Evolutionary conservation across 2,329 filamentous ascomycete genomes (phyloP).

Genomic region (Fusarium tuaranense): DNA sequence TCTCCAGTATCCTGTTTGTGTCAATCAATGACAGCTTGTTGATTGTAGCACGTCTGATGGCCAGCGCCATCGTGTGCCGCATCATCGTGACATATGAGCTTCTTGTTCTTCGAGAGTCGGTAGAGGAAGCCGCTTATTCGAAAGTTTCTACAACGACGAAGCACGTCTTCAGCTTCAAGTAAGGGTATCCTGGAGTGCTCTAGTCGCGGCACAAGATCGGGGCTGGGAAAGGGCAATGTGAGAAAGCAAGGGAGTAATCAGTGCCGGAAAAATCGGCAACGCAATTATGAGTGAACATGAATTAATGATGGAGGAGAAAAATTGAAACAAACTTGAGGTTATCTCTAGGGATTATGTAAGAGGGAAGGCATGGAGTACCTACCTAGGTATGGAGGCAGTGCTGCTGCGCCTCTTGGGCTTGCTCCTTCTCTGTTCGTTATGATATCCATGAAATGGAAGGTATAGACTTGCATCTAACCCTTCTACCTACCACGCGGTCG

Average conservation of each 20-base stretch:
- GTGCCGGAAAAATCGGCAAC: not conserved
- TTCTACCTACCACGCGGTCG: too few species aligned
- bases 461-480: not conserved
- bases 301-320: not conserved
- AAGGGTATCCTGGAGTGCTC: not conserved
- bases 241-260: not conserved
- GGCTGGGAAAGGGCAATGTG: not conserved
- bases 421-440: not conserved
- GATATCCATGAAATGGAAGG: not conserved
- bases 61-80: conserved; percentile 9
- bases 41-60: conserved; percentile 14
- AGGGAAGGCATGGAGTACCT: not conserved
- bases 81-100: conserved; percentile 17
- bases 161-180: conserved; percentile 10
- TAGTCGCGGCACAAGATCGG: not conserved
- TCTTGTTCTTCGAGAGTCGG: conserved; percentile 12
- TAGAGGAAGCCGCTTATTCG: conserved; percentile 11
- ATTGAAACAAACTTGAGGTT: not conserved
- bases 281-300: not conserved
- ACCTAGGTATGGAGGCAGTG: not conserved
- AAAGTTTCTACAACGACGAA: not conserved
- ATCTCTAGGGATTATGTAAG: conserved; percentile 2
- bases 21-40: conserved; percentile 20
- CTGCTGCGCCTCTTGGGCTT: not conserved
- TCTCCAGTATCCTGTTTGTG: conserved; percentile 21